Evolutionary conservation across 139 green algal species (phyloP), one percentile per base, ranked within the genome.

Genomic region (Gonium pectorale): DNA sequence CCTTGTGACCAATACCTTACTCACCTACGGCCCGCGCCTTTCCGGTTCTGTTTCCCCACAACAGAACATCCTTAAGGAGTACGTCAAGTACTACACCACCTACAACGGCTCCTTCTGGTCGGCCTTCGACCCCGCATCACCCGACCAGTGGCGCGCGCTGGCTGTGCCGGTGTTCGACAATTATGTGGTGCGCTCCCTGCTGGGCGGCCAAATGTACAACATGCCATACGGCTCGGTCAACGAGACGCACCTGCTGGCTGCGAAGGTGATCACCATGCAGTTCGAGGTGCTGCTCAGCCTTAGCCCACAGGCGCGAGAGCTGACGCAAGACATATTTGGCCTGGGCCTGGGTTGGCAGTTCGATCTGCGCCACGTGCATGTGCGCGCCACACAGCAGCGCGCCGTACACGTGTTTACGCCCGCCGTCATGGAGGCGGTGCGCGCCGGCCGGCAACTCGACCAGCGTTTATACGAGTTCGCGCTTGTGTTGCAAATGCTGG

Each of bases 21-120:
- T n/a, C n/a, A n/a, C n/a, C n/a, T n/a, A n/a, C n/a, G n/a, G n/a
- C n/a, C n/a, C n/a, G n/a, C n/a, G n/a, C n/a, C n/a, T n/a, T n/a
- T n/a, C n/a, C 63, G 33, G 13, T 54, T 54, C 54, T 63, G 54
- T 9, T n/a, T 8, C 66, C 38, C 5, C 8, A 9, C 7, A 27
- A 44, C 60, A 83, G 77, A 83, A 83, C 41, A 83, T 83, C 77
- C 62, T 85, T 11, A 77, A 78, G 37, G 64, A 78, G 46, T 85
- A 85, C 64, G 64, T 77, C 26, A 1, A 2, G 9, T 63, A 41
- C 46, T 75, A n/a, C n/a, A n/a, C n/a, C n/a, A n/a, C n/a, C n/a
- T 35, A 56, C 62, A 83, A 82, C 74, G 44, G 51, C 3, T 41
- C 33, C 44, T 46, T 84, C 44, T 84, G 43, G 43, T 6, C 31